Percentiles rank a stretch among this genome's conserved stretches.
Evolutionary conservation across 306 rosid species (phyloP).

Genomic region (Adenanthera pavonina): DNA sequence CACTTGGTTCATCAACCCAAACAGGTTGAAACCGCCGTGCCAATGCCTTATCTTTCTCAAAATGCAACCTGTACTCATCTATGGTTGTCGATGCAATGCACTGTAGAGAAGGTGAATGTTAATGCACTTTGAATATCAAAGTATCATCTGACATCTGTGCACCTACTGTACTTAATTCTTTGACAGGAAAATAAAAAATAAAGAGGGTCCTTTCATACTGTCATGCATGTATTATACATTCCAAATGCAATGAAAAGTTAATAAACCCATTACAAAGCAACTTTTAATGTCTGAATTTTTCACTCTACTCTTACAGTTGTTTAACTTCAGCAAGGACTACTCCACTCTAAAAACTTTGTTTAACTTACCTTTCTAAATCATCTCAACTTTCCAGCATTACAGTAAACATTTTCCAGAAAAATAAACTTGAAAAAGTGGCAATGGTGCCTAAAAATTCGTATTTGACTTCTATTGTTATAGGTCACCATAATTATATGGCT

Average conservation of each 20-base stretch:
- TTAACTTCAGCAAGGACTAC: constrained; percentile 16
- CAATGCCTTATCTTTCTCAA: constrained; percentile 89
- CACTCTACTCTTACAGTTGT: constrained; percentile 12
- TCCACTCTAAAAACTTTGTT: not conserved
- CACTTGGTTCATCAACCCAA: constrained; percentile 81
- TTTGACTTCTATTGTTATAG: constrained; percentile 12
- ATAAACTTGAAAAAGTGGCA: constrained; percentile 8
- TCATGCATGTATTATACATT: constrained; percentile 23
- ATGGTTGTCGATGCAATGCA: constrained; percentile 90
- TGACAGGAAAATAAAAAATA: not conserved
- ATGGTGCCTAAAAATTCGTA: not conserved
- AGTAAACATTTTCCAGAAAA: constrained; percentile 21
- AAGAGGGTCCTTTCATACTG: constrained; percentile 10
- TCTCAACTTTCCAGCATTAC: constrained; percentile 39
- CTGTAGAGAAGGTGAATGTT: constrained; percentile 54
- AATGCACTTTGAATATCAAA: constrained; percentile 18
- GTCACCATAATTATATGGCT: constrained; percentile 7
- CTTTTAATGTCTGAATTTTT: constrained; percentile 22
- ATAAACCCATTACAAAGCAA: constrained; percentile 20
- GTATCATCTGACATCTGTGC: not conserved
- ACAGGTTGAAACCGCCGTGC: constrained; percentile 93
- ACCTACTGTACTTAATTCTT: not conserved
- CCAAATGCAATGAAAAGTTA: constrained; percentile 24
- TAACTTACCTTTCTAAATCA: constrained; percentile 2
- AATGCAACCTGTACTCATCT: constrained; percentile 81